Evolutionary conservation across 2,329 filamentous ascomycete genomes (phyloP), one percentile per base, ranked within the genome.

Genomic region (Hypoxylon rubiginosum): DNA sequence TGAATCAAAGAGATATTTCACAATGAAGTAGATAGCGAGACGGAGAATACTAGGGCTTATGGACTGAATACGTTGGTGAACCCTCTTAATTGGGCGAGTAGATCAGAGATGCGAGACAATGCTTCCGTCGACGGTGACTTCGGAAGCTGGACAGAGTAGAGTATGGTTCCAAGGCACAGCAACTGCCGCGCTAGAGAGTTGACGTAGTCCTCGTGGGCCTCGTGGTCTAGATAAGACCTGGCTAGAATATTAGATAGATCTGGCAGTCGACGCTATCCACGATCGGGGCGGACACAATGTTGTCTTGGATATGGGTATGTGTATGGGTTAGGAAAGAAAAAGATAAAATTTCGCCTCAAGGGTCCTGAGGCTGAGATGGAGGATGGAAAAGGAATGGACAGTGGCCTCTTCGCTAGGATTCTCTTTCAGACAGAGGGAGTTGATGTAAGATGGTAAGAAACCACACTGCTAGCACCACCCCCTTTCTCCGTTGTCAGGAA

Each of bases 321-420:
- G n/a, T 43, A 21, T 19, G n/a, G 34, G 34, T 39, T 50, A 45
- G 34, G 43, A 39, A 34, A 48, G 17, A 55, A 58, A 58, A 51
- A 41, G 49, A 57, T 17, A 57, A 64, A 66, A 54, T 67, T 71
- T 61, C 69, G 71, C 68, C 64, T 67, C 49, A 24, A 45, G 64
- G 67, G 48, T 63, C 52, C 43, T 67, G 64, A 69, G 61, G 67
- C 67, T 71, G 58, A 64, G 69, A 63, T 67, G 62, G 59, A 55
- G 64, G 58, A 56, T 48, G 57, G 49, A 54, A 53, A 57, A 56
- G 62, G 64, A 71, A 64, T 53, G 59, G 69, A 67, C 60, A 62
- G 66, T 59, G 67, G 71, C 63, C 70, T 68, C 65, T 63, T 48
- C 67, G 70, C 58, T 59, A 69, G 62, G 59, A 48, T 19, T 58